Base-by-base conservation (phyloP, 257 asterid genomes). In the Forsythia viridissima region DNA sequence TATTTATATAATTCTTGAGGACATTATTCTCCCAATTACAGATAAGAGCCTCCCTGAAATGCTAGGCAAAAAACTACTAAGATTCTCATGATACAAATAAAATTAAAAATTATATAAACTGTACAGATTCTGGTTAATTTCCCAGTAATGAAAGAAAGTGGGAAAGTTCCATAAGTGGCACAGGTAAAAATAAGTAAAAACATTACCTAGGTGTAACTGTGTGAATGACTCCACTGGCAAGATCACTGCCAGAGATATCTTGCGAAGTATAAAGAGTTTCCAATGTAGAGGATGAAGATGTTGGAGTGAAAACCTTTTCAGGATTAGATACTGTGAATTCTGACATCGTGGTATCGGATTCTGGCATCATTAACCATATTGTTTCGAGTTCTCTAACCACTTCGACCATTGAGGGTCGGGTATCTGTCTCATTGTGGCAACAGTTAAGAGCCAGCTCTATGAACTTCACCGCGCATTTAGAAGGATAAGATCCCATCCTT, bases 401-500 rank as follows among this genome's bases (percentile, higher is more conserved):
- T 77, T 84, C 87, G 6, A 89, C 83, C 97, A 92, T 89, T 11
- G 93, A 85, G 30, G 97, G 97, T 52, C 97, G 88, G 24, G 79
- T 78, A 2, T 84, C 87, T 4, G 96, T 89, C 68, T 89, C 89
- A 0, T 92, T 91, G 63, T 80, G 84, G 90, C 96, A 92, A 75
- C 96, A 92, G 68, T 77, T 89, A 15, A 92, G 91, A 40, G 96
- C 94, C 51, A 92, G 87, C 72, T 74, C 85, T 55, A 91, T 3
- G 59, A 92, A 91, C 83, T 91, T 92, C 70, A 81, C 87, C 52
- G 88, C 92, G 21, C 92, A 88, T 51, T 91, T 91, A 0, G 89
- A 84, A 76, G 96, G 93, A 77, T 88, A 92, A 7, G 94, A 85
- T 59, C 94, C 96, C 96, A 92, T 92, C 21, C 61, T 74, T 65